Conservation (phyloP, 2,329 filamentous ascomycete genomes). For the Neodidymelliopsis sp. region DNA sequence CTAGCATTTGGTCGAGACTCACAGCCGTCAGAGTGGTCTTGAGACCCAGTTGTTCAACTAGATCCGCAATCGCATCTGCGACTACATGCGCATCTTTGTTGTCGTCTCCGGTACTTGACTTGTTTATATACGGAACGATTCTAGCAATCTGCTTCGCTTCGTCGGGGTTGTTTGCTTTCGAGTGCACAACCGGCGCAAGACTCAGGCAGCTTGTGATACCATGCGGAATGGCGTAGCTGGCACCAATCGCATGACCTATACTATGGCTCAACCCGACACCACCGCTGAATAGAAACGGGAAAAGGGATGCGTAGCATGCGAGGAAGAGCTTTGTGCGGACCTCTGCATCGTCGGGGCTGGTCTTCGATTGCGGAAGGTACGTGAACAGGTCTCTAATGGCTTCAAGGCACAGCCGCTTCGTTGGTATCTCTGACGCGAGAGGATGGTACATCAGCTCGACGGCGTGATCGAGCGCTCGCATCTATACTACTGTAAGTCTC, state of each 20-base stretch:
- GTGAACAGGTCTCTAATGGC: slow-evolving; percentile 61
- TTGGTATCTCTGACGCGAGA: slow-evolving; percentile 58
- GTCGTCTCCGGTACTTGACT: slow-evolving; percentile 52
- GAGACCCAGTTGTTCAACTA: slow-evolving; percentile 55
- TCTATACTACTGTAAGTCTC: slow-evolving; percentile 27
- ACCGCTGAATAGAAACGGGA: slow-evolving; percentile 58
- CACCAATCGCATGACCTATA: slow-evolving; percentile 62
- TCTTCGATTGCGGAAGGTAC: slow-evolving; percentile 60
- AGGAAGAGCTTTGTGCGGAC: slow-evolving; percentile 61
- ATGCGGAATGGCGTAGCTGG: slow-evolving; percentile 64
- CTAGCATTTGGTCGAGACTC: slow-evolving; percentile 15
- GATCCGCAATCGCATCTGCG: slow-evolving; percentile 54
- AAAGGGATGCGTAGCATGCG: slow-evolving; percentile 60
- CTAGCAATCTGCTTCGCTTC: slow-evolving; percentile 59
- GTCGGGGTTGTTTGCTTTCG: slow-evolving; percentile 57
- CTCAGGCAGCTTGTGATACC: slow-evolving; percentile 64
- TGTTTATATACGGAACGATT: slow-evolving; percentile 55
- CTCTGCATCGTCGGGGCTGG: slow-evolving; percentile 56
- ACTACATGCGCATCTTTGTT: slow-evolving; percentile 55
- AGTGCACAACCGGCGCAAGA: slow-evolving; percentile 60
- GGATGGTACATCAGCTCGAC: slow-evolving; percentile 64
- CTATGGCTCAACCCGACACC: slow-evolving; percentile 59
- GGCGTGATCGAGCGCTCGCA: slow-evolving; percentile 64
- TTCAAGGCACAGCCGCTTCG: slow-evolving; percentile 55
- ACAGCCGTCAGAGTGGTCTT: slow-evolving; percentile 47